Base-by-base conservation (phyloP, 1,284 basidiomycete genomes). In the Caloboletus firmus region DNA sequence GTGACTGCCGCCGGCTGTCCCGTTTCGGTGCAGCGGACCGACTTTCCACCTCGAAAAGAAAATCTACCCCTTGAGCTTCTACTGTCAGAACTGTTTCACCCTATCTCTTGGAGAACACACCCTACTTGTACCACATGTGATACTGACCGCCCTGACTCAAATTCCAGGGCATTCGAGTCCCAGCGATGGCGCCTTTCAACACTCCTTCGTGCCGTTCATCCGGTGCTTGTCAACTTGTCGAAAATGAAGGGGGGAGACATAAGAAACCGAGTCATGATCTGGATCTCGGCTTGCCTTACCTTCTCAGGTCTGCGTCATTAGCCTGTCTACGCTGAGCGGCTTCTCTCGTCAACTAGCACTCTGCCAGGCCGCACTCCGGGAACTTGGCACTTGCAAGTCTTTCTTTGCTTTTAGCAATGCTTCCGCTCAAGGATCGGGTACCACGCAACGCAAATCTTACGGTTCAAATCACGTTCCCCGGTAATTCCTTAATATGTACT, bases 261-360 rank as follows among this genome's bases (percentile, higher is more conserved):
- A 34, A 41, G 24, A 30, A 31, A 41, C 34, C 35, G 41, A 43
- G 40, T 48, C 18, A 32, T 42, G 54, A 57, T 60, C 54, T 57
- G 11, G 44, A 59, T 57, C 44, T 56, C 10, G 28, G 40, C 31
- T 39, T 24, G 13, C n/a, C n/a, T n/a, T n/a, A n/a, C 24, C 20
- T 15, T 50, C 34, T 15, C 13, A 5, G 34, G 15, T 24, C 18
- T 40, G 35, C 31, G 5, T 35, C 36, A n/a, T n/a, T n/a, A n/a
- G 17, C 35, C 8, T 22, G n/a, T 22, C 24, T 32, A 30, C 24
- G 22, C 11, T 17, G 47, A 13, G 34, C 5, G 3, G 15, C 7
- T 15, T 17, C 44, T 28, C 10, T 3, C 20, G 26, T 32, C 5
- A 18, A 45, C 35, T 6, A 28, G 17, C 17, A n/a, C 18, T 36